Conservation (phyloP, 2,329 filamentous ascomycete species). For the Colletotrichum eleusines region DNA sequence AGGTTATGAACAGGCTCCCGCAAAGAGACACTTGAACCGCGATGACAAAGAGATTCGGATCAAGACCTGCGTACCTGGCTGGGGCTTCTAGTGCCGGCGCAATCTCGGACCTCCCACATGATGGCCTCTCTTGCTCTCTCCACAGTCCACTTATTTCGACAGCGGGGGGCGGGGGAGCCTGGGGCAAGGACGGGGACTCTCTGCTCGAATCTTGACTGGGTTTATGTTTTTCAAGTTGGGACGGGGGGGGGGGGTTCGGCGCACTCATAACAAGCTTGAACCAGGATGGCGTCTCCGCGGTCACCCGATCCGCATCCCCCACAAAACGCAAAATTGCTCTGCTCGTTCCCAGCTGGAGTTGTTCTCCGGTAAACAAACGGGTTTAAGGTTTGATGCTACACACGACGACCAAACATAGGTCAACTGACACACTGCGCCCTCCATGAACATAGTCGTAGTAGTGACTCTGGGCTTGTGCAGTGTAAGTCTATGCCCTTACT, state of each 20-base stretch:
- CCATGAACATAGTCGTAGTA: not conserved
- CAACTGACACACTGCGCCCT: not conserved
- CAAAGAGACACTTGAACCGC: conserved; percentile 30
- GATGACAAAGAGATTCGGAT: conserved; percentile 19
- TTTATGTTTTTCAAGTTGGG: not conserved
- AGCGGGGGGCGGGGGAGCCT: conserved; percentile 28
- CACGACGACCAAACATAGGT: not conserved
- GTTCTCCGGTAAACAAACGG: conserved; percentile 22
- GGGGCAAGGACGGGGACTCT: conserved; percentile 16
- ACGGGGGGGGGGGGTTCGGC: conserved; percentile 4
- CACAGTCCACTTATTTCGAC: conserved; percentile 19
- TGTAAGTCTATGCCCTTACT: not conserved
- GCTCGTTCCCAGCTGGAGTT: conserved; percentile 13
- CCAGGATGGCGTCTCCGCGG: conserved; percentile 28
- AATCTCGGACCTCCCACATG: conserved; percentile 39
- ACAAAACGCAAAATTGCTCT: conserved; percentile 18
- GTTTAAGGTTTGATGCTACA: not conserved
- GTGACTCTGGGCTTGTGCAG: not conserved
- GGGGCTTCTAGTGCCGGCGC: conserved; percentile 33
- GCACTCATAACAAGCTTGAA: conserved; percentile 20
- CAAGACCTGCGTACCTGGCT: conserved; percentile 6
- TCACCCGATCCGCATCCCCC: conserved; percentile 37
- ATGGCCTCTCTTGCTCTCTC: not conserved
- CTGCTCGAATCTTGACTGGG: not conserved
- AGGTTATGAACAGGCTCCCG: conserved; percentile 8